phyloP scores from a whole-genome alignment of 2,329 filamentous ascomycete genomes.

The Sporothrix protearum region DNA sequence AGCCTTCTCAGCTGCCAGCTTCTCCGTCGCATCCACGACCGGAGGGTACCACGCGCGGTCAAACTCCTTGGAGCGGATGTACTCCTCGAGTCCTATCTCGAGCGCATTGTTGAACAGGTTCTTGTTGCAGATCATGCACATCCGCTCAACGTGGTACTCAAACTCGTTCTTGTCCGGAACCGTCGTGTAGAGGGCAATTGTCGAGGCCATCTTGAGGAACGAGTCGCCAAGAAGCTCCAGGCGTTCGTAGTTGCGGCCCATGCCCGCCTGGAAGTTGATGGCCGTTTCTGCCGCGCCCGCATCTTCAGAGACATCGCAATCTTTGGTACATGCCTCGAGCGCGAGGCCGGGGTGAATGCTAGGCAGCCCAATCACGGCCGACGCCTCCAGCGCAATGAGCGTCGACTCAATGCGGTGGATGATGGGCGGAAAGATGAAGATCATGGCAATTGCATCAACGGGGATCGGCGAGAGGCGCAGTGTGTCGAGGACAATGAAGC shows the following conservation, averaged over 20 bases:
- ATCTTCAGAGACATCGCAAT: constrained; percentile 79
- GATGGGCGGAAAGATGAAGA: constrained; percentile 74
- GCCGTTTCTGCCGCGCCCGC: constrained; percentile 60
- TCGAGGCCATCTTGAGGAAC: constrained; percentile 93
- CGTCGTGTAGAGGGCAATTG: constrained; percentile 76
- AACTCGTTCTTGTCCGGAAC: constrained; percentile 78
- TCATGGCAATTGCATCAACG: constrained; percentile 65
- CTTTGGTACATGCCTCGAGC: constrained; percentile 87
- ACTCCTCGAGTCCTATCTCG: constrained; percentile 63
- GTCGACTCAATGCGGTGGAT: constrained; percentile 79
- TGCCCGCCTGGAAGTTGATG: constrained; percentile 73
- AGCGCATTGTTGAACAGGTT: constrained; percentile 79
- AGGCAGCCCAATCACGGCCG: constrained; percentile 58
- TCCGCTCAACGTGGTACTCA: constrained; percentile 83
- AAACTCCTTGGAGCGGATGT: constrained; percentile 79
- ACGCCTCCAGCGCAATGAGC: constrained; percentile 75
- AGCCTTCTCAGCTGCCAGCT: neutral
- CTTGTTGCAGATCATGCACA: constrained; percentile 86
- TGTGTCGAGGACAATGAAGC: constrained; percentile 73
- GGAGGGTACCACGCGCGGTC: constrained; percentile 87
- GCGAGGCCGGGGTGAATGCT: constrained; percentile 63
- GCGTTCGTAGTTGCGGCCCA: constrained; percentile 93
- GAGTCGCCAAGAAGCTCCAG: constrained; percentile 91
- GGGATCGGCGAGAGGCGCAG: constrained; percentile 72
- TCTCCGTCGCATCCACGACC: constrained; percentile 21